These are phyloP conservation scores for Botrytis hyacinthi DNA, from an alignment of 2,329 filamentous ascomycete species.

Conservation along the genomic window DNA sequence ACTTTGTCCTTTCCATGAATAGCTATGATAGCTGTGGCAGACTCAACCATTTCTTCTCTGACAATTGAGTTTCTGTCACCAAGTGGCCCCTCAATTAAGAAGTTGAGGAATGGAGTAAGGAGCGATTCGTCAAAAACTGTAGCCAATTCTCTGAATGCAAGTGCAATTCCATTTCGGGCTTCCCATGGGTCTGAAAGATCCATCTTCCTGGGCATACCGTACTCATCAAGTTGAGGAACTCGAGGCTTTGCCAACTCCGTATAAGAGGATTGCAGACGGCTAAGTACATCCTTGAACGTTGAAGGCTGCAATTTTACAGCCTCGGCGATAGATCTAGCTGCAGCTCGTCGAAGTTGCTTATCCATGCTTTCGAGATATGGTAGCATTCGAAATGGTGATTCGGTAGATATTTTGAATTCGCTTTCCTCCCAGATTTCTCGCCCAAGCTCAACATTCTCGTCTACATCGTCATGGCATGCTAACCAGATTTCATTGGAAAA, in stretches of 20 bases:
- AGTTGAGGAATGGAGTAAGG: constrained; percentile 76
- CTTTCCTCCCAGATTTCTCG: constrained; percentile 95
- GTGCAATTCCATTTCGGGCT: constrained; percentile 80
- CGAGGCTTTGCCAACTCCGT: constrained; percentile 76
- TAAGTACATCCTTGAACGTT: constrained; percentile 61
- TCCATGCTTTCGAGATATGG: constrained; percentile 80
- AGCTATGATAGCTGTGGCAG: constrained; percentile 77
- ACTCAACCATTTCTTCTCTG: constrained; percentile 86
- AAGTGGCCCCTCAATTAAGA: constrained; percentile 87
- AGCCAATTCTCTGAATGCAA: constrained; percentile 81
- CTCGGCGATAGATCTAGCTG: constrained; percentile 77
- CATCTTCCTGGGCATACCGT: constrained; percentile 89
- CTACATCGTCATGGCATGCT: constrained; percentile 83
- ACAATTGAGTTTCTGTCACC: constrained; percentile 77
- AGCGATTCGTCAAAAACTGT: constrained; percentile 64
- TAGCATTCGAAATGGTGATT: constrained; percentile 66
- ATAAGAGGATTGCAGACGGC: constrained; percentile 69
- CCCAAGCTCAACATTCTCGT: constrained; percentile 81
- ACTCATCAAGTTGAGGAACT: constrained; percentile 82
- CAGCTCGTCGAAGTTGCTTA: constrained; percentile 76
- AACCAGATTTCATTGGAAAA: constrained; percentile 94
- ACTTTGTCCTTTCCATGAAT: constrained; percentile 78
- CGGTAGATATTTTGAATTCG: constrained; percentile 65
- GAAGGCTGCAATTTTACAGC: constrained; percentile 60
- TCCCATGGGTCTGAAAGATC: constrained; percentile 91